These are phyloP conservation scores for Misopates orontium DNA, from an alignment of 257 asterid genomes.

Conservation along the genomic window DNA sequence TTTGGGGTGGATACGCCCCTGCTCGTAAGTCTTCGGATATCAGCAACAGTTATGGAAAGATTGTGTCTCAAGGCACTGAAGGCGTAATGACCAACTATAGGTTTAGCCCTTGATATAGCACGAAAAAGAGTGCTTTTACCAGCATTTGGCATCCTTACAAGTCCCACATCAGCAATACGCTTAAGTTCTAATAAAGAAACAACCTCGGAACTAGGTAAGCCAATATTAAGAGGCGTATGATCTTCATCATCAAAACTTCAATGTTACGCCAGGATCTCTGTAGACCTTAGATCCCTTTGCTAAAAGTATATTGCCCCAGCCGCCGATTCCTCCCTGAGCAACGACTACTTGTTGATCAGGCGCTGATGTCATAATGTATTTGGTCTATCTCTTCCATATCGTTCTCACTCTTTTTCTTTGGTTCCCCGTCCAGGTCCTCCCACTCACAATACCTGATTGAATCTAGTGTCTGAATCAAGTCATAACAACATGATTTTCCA, in stretches of 20 bases:
- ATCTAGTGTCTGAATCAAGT: too few relatives aligned
- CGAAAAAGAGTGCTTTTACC: constrained; percentile 97
- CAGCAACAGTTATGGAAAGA: constrained; percentile 80
- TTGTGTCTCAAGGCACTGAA: constrained; percentile 92
- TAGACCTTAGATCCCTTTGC: constrained; percentile 28
- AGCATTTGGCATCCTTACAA: constrained; percentile 94
- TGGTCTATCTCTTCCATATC: constrained; percentile 41
- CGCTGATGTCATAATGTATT: constrained; percentile 63
- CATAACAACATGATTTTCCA: too few relatives aligned
- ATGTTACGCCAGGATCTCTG: constrained; percentile 30
- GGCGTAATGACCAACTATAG: constrained; percentile 81
- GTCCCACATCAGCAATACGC: constrained; percentile 93
- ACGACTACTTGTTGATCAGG: constrained; percentile 72
- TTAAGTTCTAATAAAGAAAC: constrained; percentile 76
- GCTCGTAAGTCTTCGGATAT: constrained; percentile 88
- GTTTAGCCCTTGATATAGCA: constrained; percentile 84
- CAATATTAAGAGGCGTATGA: constrained; percentile 34
- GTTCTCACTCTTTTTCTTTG: constrained; percentile 38
- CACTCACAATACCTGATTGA: constrained; percentile 32
- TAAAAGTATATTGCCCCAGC: constrained; percentile 62
- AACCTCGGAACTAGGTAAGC: constrained; percentile 69
- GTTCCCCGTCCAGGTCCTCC: constrained; percentile 41
- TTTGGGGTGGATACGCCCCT: too few relatives aligned
- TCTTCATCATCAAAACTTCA: constrained; percentile 40
- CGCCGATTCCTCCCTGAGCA: constrained; percentile 91